A percentile compares a stretch with the other conserved stretches of the same genome.
These are phyloP conservation scores for Lolium rigidum DNA, from an alignment of 176 grass and related monocot species.

Conservation along the genomic window DNA sequence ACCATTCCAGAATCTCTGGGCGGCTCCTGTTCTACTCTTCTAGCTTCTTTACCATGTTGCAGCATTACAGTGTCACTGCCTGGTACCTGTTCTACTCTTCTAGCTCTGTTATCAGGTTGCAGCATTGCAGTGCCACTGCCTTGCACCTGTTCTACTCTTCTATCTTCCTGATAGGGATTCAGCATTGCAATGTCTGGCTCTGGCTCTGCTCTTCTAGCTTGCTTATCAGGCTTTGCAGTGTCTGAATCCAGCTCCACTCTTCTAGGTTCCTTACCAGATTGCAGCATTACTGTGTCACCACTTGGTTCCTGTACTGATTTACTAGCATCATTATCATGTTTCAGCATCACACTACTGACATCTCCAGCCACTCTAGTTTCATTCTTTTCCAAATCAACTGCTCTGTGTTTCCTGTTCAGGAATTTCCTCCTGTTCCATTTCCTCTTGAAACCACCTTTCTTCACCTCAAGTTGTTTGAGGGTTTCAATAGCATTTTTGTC, in stretches of 20 bases:
- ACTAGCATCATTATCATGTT: constrained; percentile 18
- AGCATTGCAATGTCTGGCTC: not conserved
- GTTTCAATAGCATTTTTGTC: constrained; percentile 38
- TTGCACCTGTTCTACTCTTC: not conserved
- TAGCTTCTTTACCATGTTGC: not conserved
- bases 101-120: constrained; percentile 26
- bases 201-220: constrained; percentile 3
- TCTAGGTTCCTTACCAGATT: constrained; percentile 4
- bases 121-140: not conserved
- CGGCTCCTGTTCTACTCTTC: not conserved
- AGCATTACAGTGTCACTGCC: not conserved
- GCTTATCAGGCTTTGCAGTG: not conserved
- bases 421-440: constrained; percentile 80
- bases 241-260: not conserved
- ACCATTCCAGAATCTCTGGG: constrained; percentile 9
- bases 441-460: constrained; percentile 64
- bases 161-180: constrained; percentile 13
- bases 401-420: constrained; percentile 47
- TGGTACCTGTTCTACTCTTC: not conserved
- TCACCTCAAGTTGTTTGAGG: constrained; percentile 63
- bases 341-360: constrained; percentile 14
- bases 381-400: constrained; percentile 45
- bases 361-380: constrained; percentile 33
- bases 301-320: not conserved
- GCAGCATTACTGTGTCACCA: not conserved